A percentile compares a stretch with the other conserved stretches of the same genome.
Evolutionary conservation across 208 protist species (phyloP).

Genomic region (Entamoeba histolytica): DNA sequence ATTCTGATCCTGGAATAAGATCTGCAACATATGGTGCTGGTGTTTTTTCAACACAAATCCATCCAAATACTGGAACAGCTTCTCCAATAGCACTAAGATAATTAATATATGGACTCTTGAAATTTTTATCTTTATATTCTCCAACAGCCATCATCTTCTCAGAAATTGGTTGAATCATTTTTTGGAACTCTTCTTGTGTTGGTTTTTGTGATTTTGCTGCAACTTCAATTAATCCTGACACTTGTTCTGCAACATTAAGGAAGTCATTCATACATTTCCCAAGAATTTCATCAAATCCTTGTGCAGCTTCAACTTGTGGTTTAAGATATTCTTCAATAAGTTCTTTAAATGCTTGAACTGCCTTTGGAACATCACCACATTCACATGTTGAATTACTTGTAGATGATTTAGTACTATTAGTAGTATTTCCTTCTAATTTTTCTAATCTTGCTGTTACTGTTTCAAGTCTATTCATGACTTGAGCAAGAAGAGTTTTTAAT

Average conservation of each 20-base stretch:
- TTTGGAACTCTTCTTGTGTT: conserved; percentile 2
- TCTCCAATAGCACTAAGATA: not conserved
- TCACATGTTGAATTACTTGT: not conserved
- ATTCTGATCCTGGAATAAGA: not conserved
- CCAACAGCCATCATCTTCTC: not conserved
- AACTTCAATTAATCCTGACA: not conserved
- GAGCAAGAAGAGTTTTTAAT: not conserved
- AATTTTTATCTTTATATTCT: not conserved
- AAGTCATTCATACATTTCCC: not conserved
- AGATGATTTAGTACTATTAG: not conserved
- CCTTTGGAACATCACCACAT: not conserved
- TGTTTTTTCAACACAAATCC: not conserved
- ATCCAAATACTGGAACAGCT: not conserved
- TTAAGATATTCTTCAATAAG: not conserved
- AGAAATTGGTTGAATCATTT: not conserved
- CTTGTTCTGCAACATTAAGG: not conserved
- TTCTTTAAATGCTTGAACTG: not conserved
- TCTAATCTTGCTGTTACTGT: not conserved
- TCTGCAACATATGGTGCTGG: not conserved
- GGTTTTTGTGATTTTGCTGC: not conserved
- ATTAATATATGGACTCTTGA: not conserved
- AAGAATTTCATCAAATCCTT: not conserved
- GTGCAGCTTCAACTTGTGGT: not conserved
- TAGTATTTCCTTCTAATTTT: not conserved
- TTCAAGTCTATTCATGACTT: not conserved